These are phyloP conservation scores for Penicillium crustosum DNA, from an alignment of 2,329 filamentous ascomycete genomes.

Conservation along the genomic window DNA sequence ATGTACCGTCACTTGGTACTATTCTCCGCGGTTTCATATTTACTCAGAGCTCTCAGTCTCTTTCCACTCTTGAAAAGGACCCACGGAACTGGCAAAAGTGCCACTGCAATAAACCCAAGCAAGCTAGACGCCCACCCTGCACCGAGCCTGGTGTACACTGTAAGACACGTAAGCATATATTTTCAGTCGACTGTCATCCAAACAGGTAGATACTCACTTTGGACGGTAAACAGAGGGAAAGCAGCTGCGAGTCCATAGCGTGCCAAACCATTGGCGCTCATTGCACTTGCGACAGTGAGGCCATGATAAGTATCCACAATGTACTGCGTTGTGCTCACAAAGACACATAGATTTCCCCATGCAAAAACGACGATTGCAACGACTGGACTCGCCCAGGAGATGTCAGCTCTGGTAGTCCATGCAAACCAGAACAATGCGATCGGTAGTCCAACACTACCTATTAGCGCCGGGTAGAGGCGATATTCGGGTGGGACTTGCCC, in stretches of 20 bases:
- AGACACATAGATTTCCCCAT: slow-evolving; percentile 24
- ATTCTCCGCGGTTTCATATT: slow-evolving; percentile 9
- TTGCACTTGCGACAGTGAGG: slow-evolving; percentile 20
- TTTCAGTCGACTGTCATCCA: background rate
- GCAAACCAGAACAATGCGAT: slow-evolving; percentile 24
- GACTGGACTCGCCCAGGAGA: slow-evolving; percentile 18
- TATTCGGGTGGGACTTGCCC: slow-evolving; percentile 14
- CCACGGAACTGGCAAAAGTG: slow-evolving; percentile 46
- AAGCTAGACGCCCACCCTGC: slow-evolving; percentile 62
- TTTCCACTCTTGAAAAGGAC: slow-evolving; percentile 50
- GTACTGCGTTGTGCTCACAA: slow-evolving; percentile 22
- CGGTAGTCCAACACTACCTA: slow-evolving; percentile 20
- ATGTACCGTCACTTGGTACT: background rate
- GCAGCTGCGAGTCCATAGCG: slow-evolving; percentile 19
- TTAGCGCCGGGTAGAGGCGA: slow-evolving; percentile 21
- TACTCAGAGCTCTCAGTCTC: slow-evolving; percentile 16
- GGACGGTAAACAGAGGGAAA: slow-evolving; percentile 21
- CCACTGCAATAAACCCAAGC: slow-evolving; percentile 53
- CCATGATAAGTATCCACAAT: slow-evolving; percentile 19
- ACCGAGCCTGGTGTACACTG: slow-evolving; percentile 61
- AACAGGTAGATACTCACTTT: slow-evolving; percentile 15
- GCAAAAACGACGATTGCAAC: slow-evolving; percentile 19
- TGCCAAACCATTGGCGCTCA: slow-evolving; percentile 23
- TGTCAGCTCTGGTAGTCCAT: slow-evolving; percentile 13
- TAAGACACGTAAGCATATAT: background rate